Evolutionary conservation across 148 eudicot species (phyloP).

Genomic region (Diospyros kaki): DNA sequence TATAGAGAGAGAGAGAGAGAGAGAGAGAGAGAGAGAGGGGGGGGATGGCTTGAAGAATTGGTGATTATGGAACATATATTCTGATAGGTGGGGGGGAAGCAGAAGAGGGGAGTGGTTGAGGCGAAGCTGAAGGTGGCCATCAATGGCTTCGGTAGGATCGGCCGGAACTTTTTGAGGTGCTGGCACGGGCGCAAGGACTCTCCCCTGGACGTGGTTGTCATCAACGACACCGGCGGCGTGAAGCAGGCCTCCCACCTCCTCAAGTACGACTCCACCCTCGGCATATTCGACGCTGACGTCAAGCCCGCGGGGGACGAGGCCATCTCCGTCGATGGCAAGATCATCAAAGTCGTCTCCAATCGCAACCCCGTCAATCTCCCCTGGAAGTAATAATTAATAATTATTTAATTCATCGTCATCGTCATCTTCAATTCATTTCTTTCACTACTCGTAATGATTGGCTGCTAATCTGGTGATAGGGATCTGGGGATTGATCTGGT

Average conservation of each 20-base stretch:
- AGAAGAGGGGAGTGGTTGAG: conserved; percentile 52
- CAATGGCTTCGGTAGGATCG: conserved; percentile 94
- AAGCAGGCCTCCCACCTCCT: conserved; percentile 98
- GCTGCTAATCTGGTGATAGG: conserved; percentile 60
- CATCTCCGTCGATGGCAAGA: conserved; percentile 93
- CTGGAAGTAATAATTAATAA: conserved; percentile 48
- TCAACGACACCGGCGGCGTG: conserved; percentile 97
- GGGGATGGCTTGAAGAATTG: no score
- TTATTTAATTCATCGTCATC: no score
- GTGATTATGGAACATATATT: not conserved
- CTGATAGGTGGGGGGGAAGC: conserved; percentile 32
- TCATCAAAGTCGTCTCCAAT: conserved; percentile 79
- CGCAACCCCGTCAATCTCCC: conserved; percentile 91
- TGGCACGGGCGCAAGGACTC: conserved; percentile 98
- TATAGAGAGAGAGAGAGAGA: not conserved
- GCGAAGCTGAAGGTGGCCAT: conserved; percentile 96
- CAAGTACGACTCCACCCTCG: conserved; percentile 96
- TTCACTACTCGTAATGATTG: no score
- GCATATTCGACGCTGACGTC: conserved; percentile 91
- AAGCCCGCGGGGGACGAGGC: conserved; percentile 67
- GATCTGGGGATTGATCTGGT: conserved; percentile 81
- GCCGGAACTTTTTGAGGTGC: conserved; percentile 96
- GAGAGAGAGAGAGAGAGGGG: not conserved
- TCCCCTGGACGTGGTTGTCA: conserved; percentile 74
- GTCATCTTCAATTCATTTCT: no score